phyloP scores from a whole-genome alignment of 352 stramenopile species.

The Pythium grandisporangium region DNA sequence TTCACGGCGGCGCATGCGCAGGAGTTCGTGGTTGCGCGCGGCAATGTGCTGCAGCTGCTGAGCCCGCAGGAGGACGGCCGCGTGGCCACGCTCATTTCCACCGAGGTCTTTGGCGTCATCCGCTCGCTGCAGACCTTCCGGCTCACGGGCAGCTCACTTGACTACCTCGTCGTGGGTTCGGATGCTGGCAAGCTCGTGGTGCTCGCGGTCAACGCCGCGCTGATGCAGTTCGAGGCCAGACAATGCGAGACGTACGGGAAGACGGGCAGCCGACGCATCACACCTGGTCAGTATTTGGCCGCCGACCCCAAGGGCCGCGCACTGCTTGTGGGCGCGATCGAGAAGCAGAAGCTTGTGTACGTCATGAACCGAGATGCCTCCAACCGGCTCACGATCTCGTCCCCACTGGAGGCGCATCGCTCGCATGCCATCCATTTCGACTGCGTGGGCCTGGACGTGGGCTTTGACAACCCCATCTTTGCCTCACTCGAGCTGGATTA shows the following conservation, averaged over 20 bases:
- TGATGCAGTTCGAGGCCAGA: conserved; percentile 70
- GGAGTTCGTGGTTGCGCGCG: conserved; percentile 92
- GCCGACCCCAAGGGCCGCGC: conserved; percentile 96
- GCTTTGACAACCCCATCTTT: conserved; percentile 99
- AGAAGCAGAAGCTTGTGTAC: conserved; percentile 99
- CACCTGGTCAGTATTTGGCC: conserved; percentile 97
- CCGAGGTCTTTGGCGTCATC: conserved; percentile 88
- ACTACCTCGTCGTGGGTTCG: conserved; percentile 94
- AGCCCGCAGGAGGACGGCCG: conserved; percentile 61
- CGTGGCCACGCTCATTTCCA: conserved; percentile 74
- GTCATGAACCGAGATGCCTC: conserved; percentile 96
- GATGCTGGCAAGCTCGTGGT: conserved; percentile 96
- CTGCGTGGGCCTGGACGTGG: conserved; percentile 95
- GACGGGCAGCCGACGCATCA: conserved; percentile 93
- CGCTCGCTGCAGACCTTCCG: conserved; percentile 89
- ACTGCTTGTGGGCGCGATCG: conserved; percentile 93
- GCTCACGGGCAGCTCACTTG: conserved; percentile 79
- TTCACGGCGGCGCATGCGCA: conserved; percentile 87
- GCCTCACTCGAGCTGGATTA: conserved; percentile 96
- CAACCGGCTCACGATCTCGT: conserved; percentile 95
- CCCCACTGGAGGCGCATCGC: conserved; percentile 97
- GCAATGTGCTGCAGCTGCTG: conserved; percentile 93
- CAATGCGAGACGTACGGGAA: conserved; percentile 96
- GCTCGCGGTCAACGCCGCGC: conserved; percentile 87
- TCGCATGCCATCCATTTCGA: conserved; percentile 92